Evolutionary conservation across 2,329 filamentous ascomycete genomes (phyloP), one percentile per base, ranked within the genome.

Genomic region (Phialophora macrospora): DNA sequence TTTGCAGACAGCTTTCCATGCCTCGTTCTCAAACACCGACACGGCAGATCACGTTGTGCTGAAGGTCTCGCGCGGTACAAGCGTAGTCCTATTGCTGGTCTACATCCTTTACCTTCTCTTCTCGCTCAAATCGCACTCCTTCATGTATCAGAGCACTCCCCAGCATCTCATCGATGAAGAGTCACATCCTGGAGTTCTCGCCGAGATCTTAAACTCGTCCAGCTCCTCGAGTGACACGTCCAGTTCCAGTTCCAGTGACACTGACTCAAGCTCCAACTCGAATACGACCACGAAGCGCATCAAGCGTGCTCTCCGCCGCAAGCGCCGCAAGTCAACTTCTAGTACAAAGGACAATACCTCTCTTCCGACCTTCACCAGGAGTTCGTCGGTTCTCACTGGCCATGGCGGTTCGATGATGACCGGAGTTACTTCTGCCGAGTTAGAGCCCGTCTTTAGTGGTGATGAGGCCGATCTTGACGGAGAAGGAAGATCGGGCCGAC

Each of bases 151-250:
- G 77, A 95, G 92, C 71, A 97, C 91, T 4, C 93, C 93, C 9
- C 93, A 97, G 79, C 89, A 93, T 72, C 90, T 96, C 66, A 95
- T 97, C 69, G 93, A 97, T 72, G 92, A 95, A 73, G 93, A 97
- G 76, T 89, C 92, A 0, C 90, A 92, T 54, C 93, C 93, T 24
- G 93, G 93, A 69, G 89, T 95, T 0, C 85, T 93, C 12, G 90
- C 90, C 20, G 90, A 90, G 34, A 91, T 94, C 78, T 85, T 97
- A 73, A 90, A 95, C 69, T 87, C 88, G 0, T 91, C 89, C 2
- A 82, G 79, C 61, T 84, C 80, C 9, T 85, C 84, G 8, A 79
- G 78, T 20, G 78, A 84, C 12, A 87, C 85, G 0, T 88, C 85
- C 0, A 81, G 80, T 41, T 72, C 73, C 8, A 72, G 72, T 44